Base-by-base conservation (phyloP, 352 stramenopile species). In the Globisporangium irregulare region DNA sequence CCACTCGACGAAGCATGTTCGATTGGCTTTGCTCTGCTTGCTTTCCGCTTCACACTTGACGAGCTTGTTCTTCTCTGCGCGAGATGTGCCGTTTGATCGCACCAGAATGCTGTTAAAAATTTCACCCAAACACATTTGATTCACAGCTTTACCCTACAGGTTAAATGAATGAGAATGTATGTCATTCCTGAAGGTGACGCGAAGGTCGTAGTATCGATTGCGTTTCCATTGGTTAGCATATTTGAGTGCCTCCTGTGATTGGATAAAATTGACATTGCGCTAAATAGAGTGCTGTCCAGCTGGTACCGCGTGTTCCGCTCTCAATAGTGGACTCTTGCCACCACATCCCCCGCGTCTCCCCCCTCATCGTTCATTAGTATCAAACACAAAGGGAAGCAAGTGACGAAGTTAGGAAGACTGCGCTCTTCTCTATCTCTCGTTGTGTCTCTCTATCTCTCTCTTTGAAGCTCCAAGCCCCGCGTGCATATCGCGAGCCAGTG, bases 1-100 rank as follows among this genome's bases (percentile, higher is more conserved):
- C 73, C 27, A 80, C 73, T 63, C 84, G 84, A 62, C 78, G 79
- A 68, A 92, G 75, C 84, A 93, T 92, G 24, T 29, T 53, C 27
- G 18, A 43, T 12, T 20, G 9, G 54, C 18, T 18, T 43, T 22
- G 24, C 41, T n/a, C 18, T n/a, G 43, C 43, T 22, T 69, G n/a
- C 46, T 32, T 22, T n/a, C 0, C 5, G 32, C 9, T 0, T 36
- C 43, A 22, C 22, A 29, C 29, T 50, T 66, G 41, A 56, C 59
- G 59, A 64, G 59, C 59, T 56, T 41, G 59, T 66, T 66, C 48
- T 66, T 66, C 61, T 36, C 34, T 62, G 29, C 6, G n/a, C 50
- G 50, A 56, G 50, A 56, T 56, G 50, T 22, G 50, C 50, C 29
- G 43, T 51, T 51, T 24, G 43, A 51, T 32, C 29, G 29, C 29